A percentile compares a stretch with the other conserved stretches of the same genome.
Evolutionary conservation across 148 eudicot species (phyloP).

Genomic region (Rhododendron vialii): DNA sequence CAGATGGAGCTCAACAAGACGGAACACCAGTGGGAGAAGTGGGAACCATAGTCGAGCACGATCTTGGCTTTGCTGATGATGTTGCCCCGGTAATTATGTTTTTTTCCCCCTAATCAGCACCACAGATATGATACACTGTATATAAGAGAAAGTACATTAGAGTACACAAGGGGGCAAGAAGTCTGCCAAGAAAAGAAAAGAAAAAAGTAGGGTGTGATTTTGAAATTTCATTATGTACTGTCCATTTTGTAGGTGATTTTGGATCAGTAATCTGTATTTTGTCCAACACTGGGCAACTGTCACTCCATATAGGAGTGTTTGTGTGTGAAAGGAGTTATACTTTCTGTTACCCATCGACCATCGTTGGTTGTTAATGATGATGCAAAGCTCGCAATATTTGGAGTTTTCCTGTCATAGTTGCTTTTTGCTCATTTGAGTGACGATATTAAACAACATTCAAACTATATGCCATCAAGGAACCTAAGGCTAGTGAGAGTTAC

Average conservation of each 20-base stretch:
- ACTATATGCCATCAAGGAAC: background rate
- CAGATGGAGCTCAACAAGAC: conserved; percentile 14
- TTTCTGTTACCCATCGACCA: background rate
- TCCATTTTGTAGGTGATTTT: background rate
- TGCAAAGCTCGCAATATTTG: background rate
- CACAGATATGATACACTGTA: background rate
- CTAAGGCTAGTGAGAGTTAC: background rate
- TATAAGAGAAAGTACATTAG: background rate
- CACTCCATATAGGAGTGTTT: background rate
- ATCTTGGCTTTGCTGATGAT: conserved; percentile 16
- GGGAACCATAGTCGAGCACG: conserved; percentile 14
- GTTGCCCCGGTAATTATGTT: conserved; percentile 16
- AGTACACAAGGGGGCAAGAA: background rate
- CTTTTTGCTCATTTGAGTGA: background rate
- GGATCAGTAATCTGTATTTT: background rate
- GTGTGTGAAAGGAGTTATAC: background rate
- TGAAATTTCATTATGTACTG: background rate
- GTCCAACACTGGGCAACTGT: background rate
- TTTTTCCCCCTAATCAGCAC: background rate
- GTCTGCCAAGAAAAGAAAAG: background rate
- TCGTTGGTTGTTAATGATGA: background rate
- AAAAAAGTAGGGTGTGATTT: background rate
- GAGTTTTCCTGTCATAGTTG: background rate
- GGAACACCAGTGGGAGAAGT: conserved; percentile 11
- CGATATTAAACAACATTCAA: background rate